These are phyloP conservation scores for Coemansia erecta DNA, from an alignment of 192 early-diverging fungal species.

Conservation along the genomic window DNA sequence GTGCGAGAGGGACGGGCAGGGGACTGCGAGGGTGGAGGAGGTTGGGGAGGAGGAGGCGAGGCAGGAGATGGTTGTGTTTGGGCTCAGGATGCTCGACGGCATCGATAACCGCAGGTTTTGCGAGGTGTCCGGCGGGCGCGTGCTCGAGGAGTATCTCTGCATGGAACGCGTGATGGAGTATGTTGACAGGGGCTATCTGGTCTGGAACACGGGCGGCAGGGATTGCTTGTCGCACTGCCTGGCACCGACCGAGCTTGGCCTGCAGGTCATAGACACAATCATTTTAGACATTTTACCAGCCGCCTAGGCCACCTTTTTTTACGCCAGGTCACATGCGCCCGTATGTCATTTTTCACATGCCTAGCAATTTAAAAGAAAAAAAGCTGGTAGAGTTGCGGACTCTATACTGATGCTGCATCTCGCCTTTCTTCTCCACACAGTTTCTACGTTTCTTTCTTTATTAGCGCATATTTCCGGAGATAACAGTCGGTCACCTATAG, in stretches of 20 bases:
- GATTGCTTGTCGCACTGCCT: background rate
- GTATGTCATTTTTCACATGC: background rate
- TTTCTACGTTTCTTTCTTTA: too few species aligned
- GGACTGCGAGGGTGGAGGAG: constrained; percentile 7
- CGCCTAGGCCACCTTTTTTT: constrained; percentile 5
- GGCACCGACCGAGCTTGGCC: constrained; percentile 35
- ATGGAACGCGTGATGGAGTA: constrained; percentile 28
- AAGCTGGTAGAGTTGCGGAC: background rate
- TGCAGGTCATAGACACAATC: constrained; percentile 40
- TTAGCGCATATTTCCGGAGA: too few species aligned
- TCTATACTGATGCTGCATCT: too few species aligned
- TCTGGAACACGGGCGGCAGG: constrained; percentile 4
- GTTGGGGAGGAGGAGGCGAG: constrained; percentile 12
- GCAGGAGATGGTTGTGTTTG: constrained; percentile 51
- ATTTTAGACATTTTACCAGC: constrained; percentile 21
- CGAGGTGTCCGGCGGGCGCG: constrained; percentile 12
- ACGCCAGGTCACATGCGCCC: background rate
- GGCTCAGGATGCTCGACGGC: constrained; percentile 52
- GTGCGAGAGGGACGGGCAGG: constrained; percentile 33
- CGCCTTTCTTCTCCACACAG: background rate
- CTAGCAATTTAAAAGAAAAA: background rate
- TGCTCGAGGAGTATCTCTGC: constrained; percentile 26
- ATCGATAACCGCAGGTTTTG: constrained; percentile 22
- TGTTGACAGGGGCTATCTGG: constrained; percentile 21
- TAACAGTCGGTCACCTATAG: too few species aligned